Evolutionary conservation across 2,329 filamentous ascomycete genomes (phyloP).

Genomic region (Fusarium azukiicola): DNA sequence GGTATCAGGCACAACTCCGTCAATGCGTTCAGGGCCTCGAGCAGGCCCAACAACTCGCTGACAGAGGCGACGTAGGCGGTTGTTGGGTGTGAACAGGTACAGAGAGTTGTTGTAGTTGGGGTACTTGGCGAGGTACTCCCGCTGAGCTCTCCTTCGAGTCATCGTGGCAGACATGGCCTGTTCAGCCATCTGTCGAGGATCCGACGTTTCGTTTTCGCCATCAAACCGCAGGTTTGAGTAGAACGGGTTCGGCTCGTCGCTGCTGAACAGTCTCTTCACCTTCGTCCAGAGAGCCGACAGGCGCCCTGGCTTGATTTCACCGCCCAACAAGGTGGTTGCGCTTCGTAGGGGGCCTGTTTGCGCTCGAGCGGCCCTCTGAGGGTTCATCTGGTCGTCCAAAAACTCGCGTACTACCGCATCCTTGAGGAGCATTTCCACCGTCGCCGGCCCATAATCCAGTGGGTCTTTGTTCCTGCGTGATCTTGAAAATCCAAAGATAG

Average conservation of each 20-base stretch:
- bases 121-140: slow-evolving; percentile 93
- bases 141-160: slow-evolving; percentile 91
- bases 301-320: slow-evolving; percentile 76
- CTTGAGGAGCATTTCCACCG: slow-evolving; percentile 97
- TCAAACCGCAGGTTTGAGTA: slow-evolving; percentile 89
- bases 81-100: slow-evolving; percentile 90
- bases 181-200: slow-evolving; percentile 93
- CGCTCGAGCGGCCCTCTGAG: slow-evolving; percentile 58
- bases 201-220: slow-evolving; percentile 87
- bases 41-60: slow-evolving; percentile 96
- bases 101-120: slow-evolving; percentile 96
- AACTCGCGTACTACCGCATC: slow-evolving; percentile 98
- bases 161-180: slow-evolving; percentile 93
- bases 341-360: slow-evolving; percentile 56
- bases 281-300: slow-evolving; percentile 82
- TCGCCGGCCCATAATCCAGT: slow-evolving; percentile 93
- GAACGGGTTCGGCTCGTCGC: slow-evolving; percentile 94
- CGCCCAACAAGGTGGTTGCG: slow-evolving; percentile 60
- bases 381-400: slow-evolving; percentile 80
- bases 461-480: slow-evolving; percentile 86
- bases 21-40: slow-evolving; percentile 91
- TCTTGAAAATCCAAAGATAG: slow-evolving; percentile 83
- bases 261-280: slow-evolving; percentile 75
- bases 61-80: slow-evolving; percentile 90
- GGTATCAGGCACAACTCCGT: slow-evolving; percentile 94